phyloP scores from a whole-genome alignment of 1,139 yeast genomes.

The Debaryomycetaceae sp. region DNA sequence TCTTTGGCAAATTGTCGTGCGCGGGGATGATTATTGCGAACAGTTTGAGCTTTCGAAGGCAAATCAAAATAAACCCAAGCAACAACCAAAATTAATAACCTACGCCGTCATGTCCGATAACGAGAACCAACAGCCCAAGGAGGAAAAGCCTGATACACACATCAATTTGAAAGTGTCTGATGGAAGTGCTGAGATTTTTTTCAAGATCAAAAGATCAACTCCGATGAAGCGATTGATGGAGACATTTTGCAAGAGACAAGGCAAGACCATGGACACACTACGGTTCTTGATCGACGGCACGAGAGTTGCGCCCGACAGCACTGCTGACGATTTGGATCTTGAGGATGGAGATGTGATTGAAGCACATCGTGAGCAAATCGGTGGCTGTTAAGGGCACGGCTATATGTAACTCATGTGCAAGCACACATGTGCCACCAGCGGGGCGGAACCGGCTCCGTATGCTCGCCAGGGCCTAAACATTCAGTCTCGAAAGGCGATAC shows the following conservation, averaged over 20 bases:
- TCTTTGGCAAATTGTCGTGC: too few relatives aligned
- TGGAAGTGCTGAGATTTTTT: slow-evolving; percentile 88
- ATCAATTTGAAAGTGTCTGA: slow-evolving; percentile 92
- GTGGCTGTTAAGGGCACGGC: slow-evolving; percentile 41
- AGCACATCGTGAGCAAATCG: slow-evolving; percentile 95
- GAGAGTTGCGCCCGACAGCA: slow-evolving; percentile 80
- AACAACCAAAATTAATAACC: too few relatives aligned
- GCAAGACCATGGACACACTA: slow-evolving; percentile 75
- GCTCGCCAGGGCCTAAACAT: too few relatives aligned
- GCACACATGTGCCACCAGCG: too few relatives aligned
- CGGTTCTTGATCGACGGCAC: slow-evolving; percentile 93
- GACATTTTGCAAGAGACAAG: slow-evolving; percentile 97
- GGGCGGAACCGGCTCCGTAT: too few relatives aligned
- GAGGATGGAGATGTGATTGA: slow-evolving; percentile 96
- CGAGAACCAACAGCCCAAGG: slow-evolving; percentile 43
- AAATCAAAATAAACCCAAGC: too few relatives aligned
- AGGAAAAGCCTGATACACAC: slow-evolving; percentile 67
- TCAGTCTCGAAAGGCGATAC: too few relatives aligned
- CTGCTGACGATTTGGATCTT: slow-evolving; percentile 89
- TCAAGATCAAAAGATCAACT: slow-evolving; percentile 90
- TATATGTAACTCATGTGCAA: too few relatives aligned
- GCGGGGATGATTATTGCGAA: too few relatives aligned
- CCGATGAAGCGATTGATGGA: slow-evolving; percentile 95
- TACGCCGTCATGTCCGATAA: slow-evolving; percentile 26
- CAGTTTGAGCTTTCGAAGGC: too few relatives aligned